These are phyloP conservation scores for Antitrichia curtipendula DNA, from an alignment of 225 moss, liverwort and hornwort genomes.

Conservation along the genomic window DNA sequence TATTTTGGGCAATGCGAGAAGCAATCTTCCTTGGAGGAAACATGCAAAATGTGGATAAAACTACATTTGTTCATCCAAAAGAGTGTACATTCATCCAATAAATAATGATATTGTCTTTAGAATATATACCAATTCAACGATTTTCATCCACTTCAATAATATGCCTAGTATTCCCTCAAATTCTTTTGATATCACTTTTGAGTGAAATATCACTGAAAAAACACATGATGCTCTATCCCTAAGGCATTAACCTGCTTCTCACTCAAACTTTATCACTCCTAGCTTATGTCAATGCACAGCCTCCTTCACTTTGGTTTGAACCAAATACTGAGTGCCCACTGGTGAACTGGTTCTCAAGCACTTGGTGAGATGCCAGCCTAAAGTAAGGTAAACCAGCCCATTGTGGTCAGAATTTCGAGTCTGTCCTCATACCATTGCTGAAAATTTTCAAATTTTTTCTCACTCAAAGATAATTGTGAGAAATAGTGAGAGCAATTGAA, in stretches of 20 bases:
- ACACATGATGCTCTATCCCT: fast-evolving
- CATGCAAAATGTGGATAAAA: too few relatives aligned
- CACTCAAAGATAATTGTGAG: too few relatives aligned
- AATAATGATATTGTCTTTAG: not conserved
- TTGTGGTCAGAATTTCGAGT: too few relatives aligned
- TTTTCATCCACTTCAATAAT: not conserved
- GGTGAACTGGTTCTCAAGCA: too few relatives aligned
- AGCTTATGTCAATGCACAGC: not conserved
- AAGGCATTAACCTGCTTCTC: not conserved
- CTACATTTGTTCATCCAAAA: not conserved
- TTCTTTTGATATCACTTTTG: fast-evolving
- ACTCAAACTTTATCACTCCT: not conserved
- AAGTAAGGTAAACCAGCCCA: too few relatives aligned
- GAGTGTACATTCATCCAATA: not conserved
- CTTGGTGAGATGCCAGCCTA: too few relatives aligned
- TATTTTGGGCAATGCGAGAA: not conserved
- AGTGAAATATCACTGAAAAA: fast-evolving
- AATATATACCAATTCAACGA: not conserved
- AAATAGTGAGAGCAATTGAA: too few relatives aligned
- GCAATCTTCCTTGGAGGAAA: not conserved
- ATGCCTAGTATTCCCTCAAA: not conserved
- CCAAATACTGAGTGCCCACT: too few relatives aligned
- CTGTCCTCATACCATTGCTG: too few relatives aligned
- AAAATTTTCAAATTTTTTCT: too few relatives aligned
- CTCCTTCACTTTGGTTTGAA: not conserved